Evolutionary conservation across 1,284 basidiomycete genomes (phyloP).

Genomic region (Puccinia coronata): DNA sequence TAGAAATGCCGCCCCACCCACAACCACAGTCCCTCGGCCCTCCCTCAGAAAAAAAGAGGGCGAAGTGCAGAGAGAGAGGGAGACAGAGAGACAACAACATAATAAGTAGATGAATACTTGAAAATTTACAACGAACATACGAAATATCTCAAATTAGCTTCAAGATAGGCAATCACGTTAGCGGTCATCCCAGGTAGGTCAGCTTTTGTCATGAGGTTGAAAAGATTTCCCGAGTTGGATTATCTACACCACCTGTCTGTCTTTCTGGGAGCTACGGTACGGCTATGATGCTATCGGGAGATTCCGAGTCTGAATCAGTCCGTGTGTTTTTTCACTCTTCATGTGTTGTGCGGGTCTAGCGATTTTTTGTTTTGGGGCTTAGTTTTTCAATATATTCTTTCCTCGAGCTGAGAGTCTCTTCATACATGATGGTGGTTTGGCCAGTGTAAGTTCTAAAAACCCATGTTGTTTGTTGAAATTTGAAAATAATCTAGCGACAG

Average conservation of each 20-base stretch:
- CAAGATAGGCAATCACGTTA: slow-evolving; percentile 13
- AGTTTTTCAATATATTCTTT: too few species aligned
- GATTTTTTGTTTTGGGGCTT: neutral
- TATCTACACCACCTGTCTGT: neutral
- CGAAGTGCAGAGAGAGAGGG: slow-evolving; percentile 2
- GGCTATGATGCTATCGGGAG: neutral
- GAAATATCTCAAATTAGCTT: slow-evolving; percentile 8
- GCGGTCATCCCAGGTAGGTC: slow-evolving; percentile 13
- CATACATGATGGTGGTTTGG: too few species aligned
- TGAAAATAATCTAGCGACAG: slow-evolving; percentile 6
- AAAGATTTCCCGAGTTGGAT: neutral
- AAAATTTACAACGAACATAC: slow-evolving; percentile 8
- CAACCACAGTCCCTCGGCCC: neutral
- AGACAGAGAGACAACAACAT: neutral
- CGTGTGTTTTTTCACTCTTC: neutral
- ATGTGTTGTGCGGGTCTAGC: neutral
- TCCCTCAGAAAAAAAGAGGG: neutral
- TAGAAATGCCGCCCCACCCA: slow-evolving; percentile 28
- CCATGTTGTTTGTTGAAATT: neutral
- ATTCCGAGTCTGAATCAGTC: slow-evolving; percentile 9
- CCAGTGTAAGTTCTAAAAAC: neutral
- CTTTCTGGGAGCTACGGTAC: neutral
- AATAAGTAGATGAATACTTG: neutral
- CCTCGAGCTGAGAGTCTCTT: neutral
- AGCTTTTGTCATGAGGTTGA: neutral